phyloP scores from a whole-genome alignment of 2,329 filamentous ascomycete species.

The Hymenotorrendiella dingleyae region DNA sequence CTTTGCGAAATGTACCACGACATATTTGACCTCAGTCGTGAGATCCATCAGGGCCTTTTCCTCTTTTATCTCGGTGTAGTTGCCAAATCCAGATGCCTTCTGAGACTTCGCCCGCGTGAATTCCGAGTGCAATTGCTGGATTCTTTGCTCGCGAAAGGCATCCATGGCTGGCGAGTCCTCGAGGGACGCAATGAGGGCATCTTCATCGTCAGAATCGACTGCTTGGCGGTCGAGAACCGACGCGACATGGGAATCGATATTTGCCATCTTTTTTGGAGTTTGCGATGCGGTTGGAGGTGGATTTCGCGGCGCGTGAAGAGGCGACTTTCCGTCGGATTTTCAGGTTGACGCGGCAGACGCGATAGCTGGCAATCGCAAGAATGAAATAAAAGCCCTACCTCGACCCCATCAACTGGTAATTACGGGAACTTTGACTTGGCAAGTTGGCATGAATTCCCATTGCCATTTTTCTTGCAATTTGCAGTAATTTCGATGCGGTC shows the following conservation, averaged over 20 bases:
- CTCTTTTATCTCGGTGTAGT: constrained; percentile 49
- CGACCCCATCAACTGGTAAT: no score
- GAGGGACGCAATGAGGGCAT: constrained; percentile 51
- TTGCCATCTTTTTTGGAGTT: constrained; percentile 33
- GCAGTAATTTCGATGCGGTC: no score
- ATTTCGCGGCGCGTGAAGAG: constrained; percentile 11
- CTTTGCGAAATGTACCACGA: constrained; percentile 37
- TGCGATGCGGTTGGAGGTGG: constrained; percentile 5
- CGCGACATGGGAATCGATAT: constrained; percentile 45
- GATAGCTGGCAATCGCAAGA: not conserved
- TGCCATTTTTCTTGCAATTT: no score
- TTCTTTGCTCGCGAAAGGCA: constrained; percentile 49
- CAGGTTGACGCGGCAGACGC: not conserved
- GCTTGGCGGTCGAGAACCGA: constrained; percentile 36
- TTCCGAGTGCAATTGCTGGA: constrained; percentile 52
- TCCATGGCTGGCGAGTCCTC: constrained; percentile 46
- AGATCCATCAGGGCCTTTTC: constrained; percentile 50
- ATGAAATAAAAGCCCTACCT: not conserved
- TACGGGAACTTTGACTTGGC: no score
- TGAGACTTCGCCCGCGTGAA: constrained; percentile 45
- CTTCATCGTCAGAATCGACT: constrained; percentile 43
- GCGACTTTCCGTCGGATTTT: not conserved
- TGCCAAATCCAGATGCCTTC: constrained; percentile 44
- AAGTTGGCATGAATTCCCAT: no score
- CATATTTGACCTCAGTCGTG: constrained; percentile 34